Evolutionary conservation across 257 asterid species (phyloP), one percentile per base, ranked within the genome.

Genomic region (Nicotiana obtusifolia): DNA sequence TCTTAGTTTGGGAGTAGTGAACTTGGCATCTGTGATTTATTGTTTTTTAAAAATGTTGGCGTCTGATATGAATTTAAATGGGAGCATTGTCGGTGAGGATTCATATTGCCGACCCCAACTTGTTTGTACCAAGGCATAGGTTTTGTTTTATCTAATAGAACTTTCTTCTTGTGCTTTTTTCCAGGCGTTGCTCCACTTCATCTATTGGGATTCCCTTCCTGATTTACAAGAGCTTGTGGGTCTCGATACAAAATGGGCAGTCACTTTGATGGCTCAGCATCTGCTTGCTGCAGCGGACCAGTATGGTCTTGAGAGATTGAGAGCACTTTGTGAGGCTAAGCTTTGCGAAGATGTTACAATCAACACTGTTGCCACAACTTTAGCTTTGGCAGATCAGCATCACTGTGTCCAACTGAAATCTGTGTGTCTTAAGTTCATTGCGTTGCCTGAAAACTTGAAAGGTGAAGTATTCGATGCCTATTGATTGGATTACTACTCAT

Each of bases 141-240:
- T 41, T 35, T 41, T 35, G 44, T 37, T 37, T 37, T 37, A 37
- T 44, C 78, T 71, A 60, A 20, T 71, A 47, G 35, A 44, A 47
- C 60, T 71, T 13, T 44, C 78, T 73, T 22, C 7, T 47, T 73
- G 17, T 14, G 15, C 37, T 19, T 44, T 11, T 7, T 7, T 7
- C 24, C 76, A 82, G 84, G 84, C 84, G 4, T 62, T 82, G 62
- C 84, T 82, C 78, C 84, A 82, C 57, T 82, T 82, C 78, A 76
- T 82, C 56, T 82, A 82, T 49, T 82, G 84, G 84, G 84, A 82
- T 82, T 14, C 76, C 7, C 81, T 82, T 16, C 84, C 84, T 35
- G 84, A 82, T 81, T 65, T 81, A 68, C 79, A 81, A 53, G 80
- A 67, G 64, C 68, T 81, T 68, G 79, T 56, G 64, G 83, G 83